Evolutionary conservation across 1,284 basidiomycete species (phyloP).

Genomic region (Quambalaria eucalypti): DNA sequence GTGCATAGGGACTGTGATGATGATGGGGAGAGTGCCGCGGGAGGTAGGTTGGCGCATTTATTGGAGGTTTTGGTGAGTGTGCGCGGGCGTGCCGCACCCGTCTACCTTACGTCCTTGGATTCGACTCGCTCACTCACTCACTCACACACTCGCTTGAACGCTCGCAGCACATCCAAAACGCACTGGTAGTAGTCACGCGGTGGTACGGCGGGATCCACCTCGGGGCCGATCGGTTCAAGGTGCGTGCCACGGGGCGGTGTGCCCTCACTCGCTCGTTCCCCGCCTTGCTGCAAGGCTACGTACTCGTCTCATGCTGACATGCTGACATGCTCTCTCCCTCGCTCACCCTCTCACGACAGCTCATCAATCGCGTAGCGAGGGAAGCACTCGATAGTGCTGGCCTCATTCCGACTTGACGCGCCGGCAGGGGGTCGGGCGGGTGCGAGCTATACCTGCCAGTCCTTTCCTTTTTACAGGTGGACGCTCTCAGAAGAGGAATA

Average conservation of each 20-base stretch:
- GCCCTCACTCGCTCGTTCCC: not conserved
- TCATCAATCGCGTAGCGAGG: not conserved
- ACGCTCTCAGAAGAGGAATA: too few species aligned
- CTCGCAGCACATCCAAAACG: conserved; percentile 29
- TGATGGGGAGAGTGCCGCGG: conserved; percentile 46
- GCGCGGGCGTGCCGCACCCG: not conserved
- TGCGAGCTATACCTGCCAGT: too few species aligned
- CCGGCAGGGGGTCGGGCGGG: too few species aligned
- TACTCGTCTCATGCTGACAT: not conserved
- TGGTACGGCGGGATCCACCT: conserved; percentile 39
- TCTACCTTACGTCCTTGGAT: not conserved
- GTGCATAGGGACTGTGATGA: conserved; percentile 44
- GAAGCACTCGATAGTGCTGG: not conserved
- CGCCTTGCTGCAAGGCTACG: not conserved
- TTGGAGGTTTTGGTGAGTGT: conserved; percentile 34
- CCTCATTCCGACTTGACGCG: too few species aligned
- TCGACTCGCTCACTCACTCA: too few species aligned
- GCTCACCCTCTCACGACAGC: not conserved
- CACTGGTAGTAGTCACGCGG: conserved; percentile 40
- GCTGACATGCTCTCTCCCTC: not conserved
- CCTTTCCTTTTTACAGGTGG: too few species aligned
- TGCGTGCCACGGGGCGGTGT: conserved; percentile 1
- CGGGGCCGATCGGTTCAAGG: conserved; percentile 43
- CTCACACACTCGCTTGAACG: too few species aligned
- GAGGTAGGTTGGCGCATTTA: conserved; percentile 45